Conservation (phyloP, 768 basidiomycete species). For the Rhodosporidiobolus odoratus region DNA sequence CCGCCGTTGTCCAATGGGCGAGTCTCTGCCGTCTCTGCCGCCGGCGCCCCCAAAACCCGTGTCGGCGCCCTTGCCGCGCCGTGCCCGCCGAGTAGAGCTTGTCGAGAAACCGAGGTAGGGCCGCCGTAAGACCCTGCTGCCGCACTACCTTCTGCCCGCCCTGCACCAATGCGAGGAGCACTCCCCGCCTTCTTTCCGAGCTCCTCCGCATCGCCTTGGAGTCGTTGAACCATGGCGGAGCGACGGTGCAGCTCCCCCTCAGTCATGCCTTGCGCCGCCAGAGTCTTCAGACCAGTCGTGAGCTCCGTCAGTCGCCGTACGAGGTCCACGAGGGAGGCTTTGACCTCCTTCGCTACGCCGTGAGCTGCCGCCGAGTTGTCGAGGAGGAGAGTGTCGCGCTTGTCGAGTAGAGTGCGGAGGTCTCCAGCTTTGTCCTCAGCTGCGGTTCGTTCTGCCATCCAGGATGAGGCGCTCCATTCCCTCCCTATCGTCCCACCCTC, state of each 20-base stretch:
- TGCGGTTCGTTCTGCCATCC: slow-evolving; percentile 83
- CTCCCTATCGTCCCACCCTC: neutral
- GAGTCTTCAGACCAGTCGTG: slow-evolving; percentile 61
- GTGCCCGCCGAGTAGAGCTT: slow-evolving; percentile 57
- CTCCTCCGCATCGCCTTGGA: slow-evolving; percentile 88
- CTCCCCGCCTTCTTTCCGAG: slow-evolving; percentile 78
- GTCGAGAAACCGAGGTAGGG: slow-evolving; percentile 53
- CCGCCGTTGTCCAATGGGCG: slow-evolving; percentile 81
- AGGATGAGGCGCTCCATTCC: slow-evolving; percentile 65
- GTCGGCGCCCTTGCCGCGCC: slow-evolving; percentile 44
- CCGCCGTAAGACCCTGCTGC: neutral
- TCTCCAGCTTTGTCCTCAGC: slow-evolving; percentile 70
- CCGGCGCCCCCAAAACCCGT: slow-evolving; percentile 67
- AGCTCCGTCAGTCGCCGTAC: slow-evolving; percentile 69
- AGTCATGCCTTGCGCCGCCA: slow-evolving; percentile 67
- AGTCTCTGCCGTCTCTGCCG: slow-evolving; percentile 72
- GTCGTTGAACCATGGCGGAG: slow-evolving; percentile 76
- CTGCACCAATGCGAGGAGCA: slow-evolving; percentile 55
- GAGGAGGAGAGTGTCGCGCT: slow-evolving; percentile 74
- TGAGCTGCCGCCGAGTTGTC: slow-evolving; percentile 71
- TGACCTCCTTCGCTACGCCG: slow-evolving; percentile 73
- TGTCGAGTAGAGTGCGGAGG: slow-evolving; percentile 77
- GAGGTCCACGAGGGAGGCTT: slow-evolving; percentile 71
- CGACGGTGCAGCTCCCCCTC: slow-evolving; percentile 88
- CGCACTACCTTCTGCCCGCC: slow-evolving; percentile 15